Evolutionary conservation across 257 asterid genomes (phyloP).

Genomic region (Capsicum rhomboideum): DNA sequence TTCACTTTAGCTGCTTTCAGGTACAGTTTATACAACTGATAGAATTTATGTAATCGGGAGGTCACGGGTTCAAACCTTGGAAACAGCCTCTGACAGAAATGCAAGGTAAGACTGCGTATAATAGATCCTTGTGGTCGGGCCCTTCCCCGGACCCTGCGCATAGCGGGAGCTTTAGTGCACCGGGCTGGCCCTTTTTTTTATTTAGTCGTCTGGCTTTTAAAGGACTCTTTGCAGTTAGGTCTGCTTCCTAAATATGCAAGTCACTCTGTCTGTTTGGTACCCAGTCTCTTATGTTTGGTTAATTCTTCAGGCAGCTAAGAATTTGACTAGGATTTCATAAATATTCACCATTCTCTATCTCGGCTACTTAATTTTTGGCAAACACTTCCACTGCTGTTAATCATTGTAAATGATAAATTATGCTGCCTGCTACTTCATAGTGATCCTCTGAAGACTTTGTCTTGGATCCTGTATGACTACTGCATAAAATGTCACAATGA

Average conservation of each 20-base stretch:
- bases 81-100: no score
- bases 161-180: no score
- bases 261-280: background rate
- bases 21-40: background rate
- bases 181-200: no score
- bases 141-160: no score
- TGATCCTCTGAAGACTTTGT: background rate
- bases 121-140: no score
- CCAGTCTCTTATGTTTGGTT: background rate
- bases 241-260: slow-evolving; percentile 1
- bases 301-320: background rate
- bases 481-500: background rate
- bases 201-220: background rate
- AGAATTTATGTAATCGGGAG: background rate
- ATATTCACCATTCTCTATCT: background rate
- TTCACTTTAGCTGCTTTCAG: background rate
- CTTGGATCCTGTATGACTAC: background rate
- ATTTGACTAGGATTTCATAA: background rate
- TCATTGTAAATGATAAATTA: background rate
- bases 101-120: no score
- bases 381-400: background rate
- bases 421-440: background rate
- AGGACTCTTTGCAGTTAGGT: background rate
- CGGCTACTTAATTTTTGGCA: background rate
- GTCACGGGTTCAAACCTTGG: no score